Percentiles rank a stretch among this genome's conserved stretches.
Evolutionary conservation across 805 yeast genomes (phyloP).

Genomic region (Spathaspora girioi): DNA sequence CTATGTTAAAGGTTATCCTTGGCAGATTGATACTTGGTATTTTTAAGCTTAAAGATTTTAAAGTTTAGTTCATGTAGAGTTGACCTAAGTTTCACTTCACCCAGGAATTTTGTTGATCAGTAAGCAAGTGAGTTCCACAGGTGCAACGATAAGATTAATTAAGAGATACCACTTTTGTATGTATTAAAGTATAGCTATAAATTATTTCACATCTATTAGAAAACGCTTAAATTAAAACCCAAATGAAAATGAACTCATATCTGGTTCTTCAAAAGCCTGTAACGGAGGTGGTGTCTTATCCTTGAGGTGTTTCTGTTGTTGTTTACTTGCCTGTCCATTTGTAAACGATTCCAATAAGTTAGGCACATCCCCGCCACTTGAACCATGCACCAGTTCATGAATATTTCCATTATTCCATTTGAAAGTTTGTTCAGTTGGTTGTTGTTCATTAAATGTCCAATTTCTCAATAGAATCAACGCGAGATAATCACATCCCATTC

Average conservation of each 20-base stretch:
- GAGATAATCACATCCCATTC: conserved; percentile 91
- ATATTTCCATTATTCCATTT: background rate
- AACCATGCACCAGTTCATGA: background rate
- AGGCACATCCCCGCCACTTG: background rate
- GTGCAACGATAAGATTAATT: no score
- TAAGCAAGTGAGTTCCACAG: no score
- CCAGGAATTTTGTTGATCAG: no score
- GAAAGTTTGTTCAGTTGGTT: conserved; percentile 5
- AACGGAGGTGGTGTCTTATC: conserved; percentile 40
- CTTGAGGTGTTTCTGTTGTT: background rate
- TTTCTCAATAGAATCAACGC: conserved; percentile 57
- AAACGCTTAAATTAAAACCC: conserved; percentile 17
- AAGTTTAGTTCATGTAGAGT: no score
- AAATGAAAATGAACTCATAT: conserved; percentile 69
- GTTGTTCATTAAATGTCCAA: conserved; percentile 65
- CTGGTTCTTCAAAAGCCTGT: conserved; percentile 65
- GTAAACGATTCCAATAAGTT: conserved; percentile 1
- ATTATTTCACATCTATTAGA: no score
- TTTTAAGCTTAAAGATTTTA: no score
- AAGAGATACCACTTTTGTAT: no score
- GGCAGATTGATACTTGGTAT: no score
- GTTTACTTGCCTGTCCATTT: background rate
- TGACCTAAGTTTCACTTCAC: no score
- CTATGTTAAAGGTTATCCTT: no score
- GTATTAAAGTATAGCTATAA: no score